These are phyloP conservation scores for Phylloboletellus chloephorus DNA, from an alignment of 1,284 basidiomycete species.

Conservation along the genomic window DNA sequence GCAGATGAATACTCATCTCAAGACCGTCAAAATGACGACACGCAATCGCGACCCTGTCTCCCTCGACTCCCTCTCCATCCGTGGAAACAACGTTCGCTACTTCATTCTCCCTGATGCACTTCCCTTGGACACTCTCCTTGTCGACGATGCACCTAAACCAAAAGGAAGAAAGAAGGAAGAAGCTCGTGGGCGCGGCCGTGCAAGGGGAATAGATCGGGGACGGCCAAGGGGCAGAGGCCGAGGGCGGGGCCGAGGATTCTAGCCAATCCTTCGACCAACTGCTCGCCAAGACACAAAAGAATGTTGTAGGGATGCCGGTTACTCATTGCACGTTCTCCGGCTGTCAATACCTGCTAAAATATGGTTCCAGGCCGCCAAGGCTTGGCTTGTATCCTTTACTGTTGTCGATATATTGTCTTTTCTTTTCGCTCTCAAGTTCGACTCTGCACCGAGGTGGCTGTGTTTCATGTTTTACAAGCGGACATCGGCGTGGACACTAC, in stretches of 20 bases:
- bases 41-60: slow-evolving; percentile 80
- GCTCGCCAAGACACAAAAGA: slow-evolving; percentile 10
- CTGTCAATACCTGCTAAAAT: slow-evolving; percentile 23
- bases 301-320: slow-evolving; percentile 7
- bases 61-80: slow-evolving; percentile 85
- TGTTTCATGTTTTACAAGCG: slow-evolving; percentile 28
- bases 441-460: slow-evolving; percentile 25
- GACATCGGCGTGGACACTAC: slow-evolving; percentile 29
- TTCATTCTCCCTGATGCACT: slow-evolving; percentile 95
- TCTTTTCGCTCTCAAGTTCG: neutral
- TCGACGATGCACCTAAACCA: slow-evolving; percentile 96
- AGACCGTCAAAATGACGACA: slow-evolving; percentile 94
- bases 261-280: neutral
- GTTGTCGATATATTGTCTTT: slow-evolving; percentile 12
- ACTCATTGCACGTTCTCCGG: slow-evolving; percentile 7
- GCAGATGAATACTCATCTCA: slow-evolving; percentile 97
- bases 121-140: slow-evolving; percentile 92
- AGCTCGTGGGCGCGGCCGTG: slow-evolving; percentile 57
- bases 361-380: slow-evolving; percentile 11
- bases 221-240: slow-evolving; percentile 49
- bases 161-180: slow-evolving; percentile 84
- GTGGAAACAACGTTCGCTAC: slow-evolving; percentile 91
- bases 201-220: slow-evolving; percentile 40
- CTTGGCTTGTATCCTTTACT: slow-evolving; percentile 25
- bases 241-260: slow-evolving; percentile 43